Conservation (phyloP, 176 grass and related monocot genomes). For the Leersia perrieri region DNA sequence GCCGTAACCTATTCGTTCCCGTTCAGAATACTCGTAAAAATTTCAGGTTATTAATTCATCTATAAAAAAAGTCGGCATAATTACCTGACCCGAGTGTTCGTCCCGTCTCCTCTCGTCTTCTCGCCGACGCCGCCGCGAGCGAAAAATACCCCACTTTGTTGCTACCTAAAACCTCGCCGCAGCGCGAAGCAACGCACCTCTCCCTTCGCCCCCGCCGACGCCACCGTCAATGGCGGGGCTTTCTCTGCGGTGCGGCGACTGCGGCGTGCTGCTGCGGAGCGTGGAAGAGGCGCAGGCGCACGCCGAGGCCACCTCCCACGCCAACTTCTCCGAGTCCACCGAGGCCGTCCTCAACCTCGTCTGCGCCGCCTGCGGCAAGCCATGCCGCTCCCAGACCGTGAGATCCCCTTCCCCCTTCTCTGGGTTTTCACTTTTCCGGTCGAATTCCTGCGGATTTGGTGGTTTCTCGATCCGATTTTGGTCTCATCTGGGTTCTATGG, state of each 20-base stretch:
- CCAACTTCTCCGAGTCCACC: conserved; percentile 87
- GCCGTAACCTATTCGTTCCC: neutral
- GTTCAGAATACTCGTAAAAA: neutral
- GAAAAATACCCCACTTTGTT: neutral
- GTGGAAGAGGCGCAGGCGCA: conserved; percentile 95
- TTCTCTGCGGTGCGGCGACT: conserved; percentile 87
- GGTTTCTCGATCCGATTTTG: conserved; percentile 19
- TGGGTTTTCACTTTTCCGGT: neutral
- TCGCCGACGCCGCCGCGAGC: neutral
- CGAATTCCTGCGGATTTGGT: conserved; percentile 10
- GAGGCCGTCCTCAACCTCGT: conserved; percentile 94
- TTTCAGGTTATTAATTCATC: neutral
- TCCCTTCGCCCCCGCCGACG: neutral
- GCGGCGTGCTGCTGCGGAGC: conserved; percentile 85
- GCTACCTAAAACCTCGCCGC: conserved; percentile 6
- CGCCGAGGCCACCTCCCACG: conserved; percentile 88
- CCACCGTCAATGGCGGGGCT: conserved; percentile 62
- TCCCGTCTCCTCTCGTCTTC: conserved; percentile 11
- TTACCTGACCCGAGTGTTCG: neutral
- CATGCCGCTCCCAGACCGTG: conserved; percentile 87
- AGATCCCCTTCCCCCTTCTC: neutral
- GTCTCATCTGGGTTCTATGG: neutral
- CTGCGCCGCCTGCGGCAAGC: conserved; percentile 84
- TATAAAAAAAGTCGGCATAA: neutral
- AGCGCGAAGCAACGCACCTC: neutral